These are phyloP conservation scores for Kewa caespitosa DNA, from an alignment of 179 eudicot genomes.

Conservation along the genomic window DNA sequence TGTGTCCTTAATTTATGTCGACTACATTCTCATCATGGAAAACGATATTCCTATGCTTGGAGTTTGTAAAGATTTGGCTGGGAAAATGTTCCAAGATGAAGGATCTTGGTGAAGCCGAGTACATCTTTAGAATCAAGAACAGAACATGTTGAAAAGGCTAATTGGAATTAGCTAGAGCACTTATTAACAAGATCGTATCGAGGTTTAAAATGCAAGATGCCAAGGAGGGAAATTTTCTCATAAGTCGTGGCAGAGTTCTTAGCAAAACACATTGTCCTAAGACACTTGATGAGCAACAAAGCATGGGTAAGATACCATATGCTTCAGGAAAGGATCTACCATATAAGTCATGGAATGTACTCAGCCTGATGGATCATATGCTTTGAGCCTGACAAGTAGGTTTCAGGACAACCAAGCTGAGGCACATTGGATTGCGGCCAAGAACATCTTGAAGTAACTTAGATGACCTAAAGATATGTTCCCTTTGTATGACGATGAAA, in stretches of 20 bases:
- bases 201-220: neutral
- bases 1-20: neutral
- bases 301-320: neutral
- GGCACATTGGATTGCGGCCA: too few species aligned
- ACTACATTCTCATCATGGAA: neutral
- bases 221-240: neutral
- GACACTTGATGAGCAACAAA: neutral
- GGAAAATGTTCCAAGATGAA: neutral
- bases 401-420: too few species aligned
- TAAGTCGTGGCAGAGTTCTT: neutral
- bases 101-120: neutral
- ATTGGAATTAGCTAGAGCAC: neutral
- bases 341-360: neutral
- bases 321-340: neutral
- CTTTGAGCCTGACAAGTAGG: neutral
- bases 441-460: neutral
- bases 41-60: neutral
- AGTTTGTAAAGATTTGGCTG: neutral
- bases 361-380: neutral
- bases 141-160: too few species aligned
- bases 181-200: neutral
- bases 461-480: neutral
- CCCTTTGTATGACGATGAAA: neutral
- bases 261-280: neutral
- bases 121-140: neutral